phyloP scores from a whole-genome alignment of 2,329 filamentous ascomycete species.

The Trichophaea hybrida region DNA sequence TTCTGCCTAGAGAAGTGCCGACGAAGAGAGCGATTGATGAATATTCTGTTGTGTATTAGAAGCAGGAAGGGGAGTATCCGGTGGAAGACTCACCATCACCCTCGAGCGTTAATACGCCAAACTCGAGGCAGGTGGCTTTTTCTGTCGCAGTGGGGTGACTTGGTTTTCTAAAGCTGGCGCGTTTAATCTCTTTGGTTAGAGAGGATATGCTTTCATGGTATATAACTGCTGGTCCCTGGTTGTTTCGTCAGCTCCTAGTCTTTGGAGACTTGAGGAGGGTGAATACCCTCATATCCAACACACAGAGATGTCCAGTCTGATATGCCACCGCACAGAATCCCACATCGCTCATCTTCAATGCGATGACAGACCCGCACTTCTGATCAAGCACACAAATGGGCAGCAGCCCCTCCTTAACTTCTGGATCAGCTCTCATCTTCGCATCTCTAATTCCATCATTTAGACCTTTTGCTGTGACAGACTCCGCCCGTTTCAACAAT shows the following conservation, averaged over 20 bases:
- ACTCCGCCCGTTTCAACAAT: constrained; percentile 57
- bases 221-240: constrained; percentile 60
- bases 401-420: constrained; percentile 63
- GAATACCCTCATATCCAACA: constrained; percentile 60
- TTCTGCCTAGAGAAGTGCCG: constrained; percentile 68
- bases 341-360: constrained; percentile 72
- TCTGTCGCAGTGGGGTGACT: constrained; percentile 40
- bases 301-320: constrained; percentile 61
- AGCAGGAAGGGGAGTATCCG: constrained; percentile 24
- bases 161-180: constrained; percentile 52
- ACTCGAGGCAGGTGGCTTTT: constrained; percentile 62
- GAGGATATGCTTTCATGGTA: constrained; percentile 43
- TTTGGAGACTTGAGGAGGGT: neutral
- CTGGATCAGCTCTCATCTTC: constrained; percentile 31
- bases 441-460: constrained; percentile 21
- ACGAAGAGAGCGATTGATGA: constrained; percentile 89
- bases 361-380: constrained; percentile 66
- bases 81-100: constrained; percentile 46
- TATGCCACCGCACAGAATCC: constrained; percentile 84
- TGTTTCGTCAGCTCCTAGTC: neutral
- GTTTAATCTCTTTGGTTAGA: constrained; percentile 47
- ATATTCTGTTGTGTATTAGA: constrained; percentile 42
- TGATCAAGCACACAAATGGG: constrained; percentile 72
- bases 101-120: constrained; percentile 84
- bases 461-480: constrained; percentile 28